Conservation (phyloP, 2,329 filamentous ascomycete genomes). For the Helicocarpus griseus region DNA sequence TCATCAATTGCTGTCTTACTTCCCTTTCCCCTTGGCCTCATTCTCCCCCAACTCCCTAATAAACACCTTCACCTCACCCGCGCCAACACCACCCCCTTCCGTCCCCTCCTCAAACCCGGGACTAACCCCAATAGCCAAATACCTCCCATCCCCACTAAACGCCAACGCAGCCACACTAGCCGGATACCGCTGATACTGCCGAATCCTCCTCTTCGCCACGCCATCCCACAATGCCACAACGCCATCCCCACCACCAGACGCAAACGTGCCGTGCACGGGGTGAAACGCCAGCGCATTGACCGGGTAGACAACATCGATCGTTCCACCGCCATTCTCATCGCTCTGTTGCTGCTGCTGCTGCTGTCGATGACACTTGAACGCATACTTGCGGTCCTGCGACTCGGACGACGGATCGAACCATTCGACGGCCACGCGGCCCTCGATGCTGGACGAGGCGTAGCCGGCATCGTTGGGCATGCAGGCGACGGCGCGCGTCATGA, state of each 20-base stretch:
- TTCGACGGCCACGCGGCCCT: conserved; percentile 91
- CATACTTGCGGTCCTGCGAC: conserved; percentile 88
- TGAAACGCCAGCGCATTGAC: conserved; percentile 88
- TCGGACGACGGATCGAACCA: conserved; percentile 89
- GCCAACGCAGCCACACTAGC: conserved; percentile 67
- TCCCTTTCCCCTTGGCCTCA: conserved; percentile 80
- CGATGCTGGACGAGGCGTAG: conserved; percentile 86
- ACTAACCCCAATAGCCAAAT: conserved; percentile 69
- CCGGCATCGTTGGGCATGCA: conserved; percentile 96
- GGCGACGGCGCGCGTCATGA: conserved; percentile 83
- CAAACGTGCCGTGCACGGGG: conserved; percentile 72
- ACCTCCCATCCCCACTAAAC: conserved; percentile 69
- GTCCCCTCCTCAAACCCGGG: conserved; percentile 83
- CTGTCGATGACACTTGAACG: conserved; percentile 96
- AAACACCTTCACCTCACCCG: conserved; percentile 65
- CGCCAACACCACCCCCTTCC: conserved; percentile 57
- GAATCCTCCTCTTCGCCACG: conserved; percentile 77
- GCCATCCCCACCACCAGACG: conserved; percentile 79
- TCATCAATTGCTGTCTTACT: conserved; percentile 28
- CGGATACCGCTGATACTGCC: conserved; percentile 77
- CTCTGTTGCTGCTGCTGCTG: neutral
- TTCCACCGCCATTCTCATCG: conserved; percentile 33
- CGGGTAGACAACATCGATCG: conserved; percentile 74
- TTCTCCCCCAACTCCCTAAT: conserved; percentile 76
- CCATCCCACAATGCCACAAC: conserved; percentile 92